Conservation (phyloP, 257 asterid species). For the Nemophila menziesii region DNA sequence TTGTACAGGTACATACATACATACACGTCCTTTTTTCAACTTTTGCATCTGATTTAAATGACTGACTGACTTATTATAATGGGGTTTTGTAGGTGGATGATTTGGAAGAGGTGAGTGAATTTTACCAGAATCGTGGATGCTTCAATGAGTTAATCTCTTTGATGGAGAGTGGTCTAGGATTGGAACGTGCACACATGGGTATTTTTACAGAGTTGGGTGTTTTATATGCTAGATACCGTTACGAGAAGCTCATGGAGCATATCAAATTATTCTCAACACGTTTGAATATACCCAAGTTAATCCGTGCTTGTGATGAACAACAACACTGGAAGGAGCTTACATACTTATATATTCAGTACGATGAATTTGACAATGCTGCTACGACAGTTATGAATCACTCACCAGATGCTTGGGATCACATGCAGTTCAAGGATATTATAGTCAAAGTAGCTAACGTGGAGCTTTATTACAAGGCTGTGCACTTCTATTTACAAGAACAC, state of each 20-base stretch:
- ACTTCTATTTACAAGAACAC: conserved; percentile 96
- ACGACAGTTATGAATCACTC: conserved; percentile 99
- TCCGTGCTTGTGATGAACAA: conserved; percentile 98
- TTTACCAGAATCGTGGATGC: conserved; percentile 94
- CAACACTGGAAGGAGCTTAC: conserved; percentile 98
- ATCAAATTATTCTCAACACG: conserved; percentile 89
- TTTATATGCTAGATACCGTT: conserved; percentile 93
- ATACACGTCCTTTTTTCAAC: background rate
- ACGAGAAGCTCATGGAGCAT: conserved; percentile 99
- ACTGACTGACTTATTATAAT: background rate
- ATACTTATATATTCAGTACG: conserved; percentile 83
- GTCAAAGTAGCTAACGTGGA: conserved; percentile 99
- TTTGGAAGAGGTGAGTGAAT: conserved; percentile 97
- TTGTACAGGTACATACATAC: conserved; percentile 95
- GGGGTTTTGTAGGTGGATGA: conserved; percentile 70
- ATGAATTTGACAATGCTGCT: conserved; percentile 98
- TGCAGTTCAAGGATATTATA: conserved; percentile 93
- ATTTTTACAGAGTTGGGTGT: conserved; percentile 97
- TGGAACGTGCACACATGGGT: conserved; percentile 99
- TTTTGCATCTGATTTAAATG: background rate
- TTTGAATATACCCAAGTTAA: conserved; percentile 91
- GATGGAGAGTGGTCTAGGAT: conserved; percentile 98
- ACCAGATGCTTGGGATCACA: conserved; percentile 99
- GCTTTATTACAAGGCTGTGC: conserved; percentile 98
- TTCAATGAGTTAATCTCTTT: conserved; percentile 93